phyloP scores from a whole-genome alignment of 2,329 filamentous ascomycete genomes.

The Stemphylium vesicarium region DNA sequence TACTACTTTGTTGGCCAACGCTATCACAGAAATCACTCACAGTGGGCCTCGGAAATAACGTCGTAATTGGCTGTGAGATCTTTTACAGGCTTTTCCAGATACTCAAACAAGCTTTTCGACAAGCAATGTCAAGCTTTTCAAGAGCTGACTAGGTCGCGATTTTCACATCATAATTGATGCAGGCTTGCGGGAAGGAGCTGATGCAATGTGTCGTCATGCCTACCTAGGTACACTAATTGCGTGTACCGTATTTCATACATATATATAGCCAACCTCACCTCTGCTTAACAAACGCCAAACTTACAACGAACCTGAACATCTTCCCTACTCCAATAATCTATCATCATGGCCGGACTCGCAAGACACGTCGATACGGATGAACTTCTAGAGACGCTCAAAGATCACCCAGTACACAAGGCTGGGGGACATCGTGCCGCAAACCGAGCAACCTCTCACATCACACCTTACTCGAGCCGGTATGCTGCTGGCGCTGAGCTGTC shows the following conservation, averaged over 20 bases:
- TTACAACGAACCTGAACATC: not conserved
- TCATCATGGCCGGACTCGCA: conserved; percentile 57
- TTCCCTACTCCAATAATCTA: not conserved
- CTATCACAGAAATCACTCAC: not conserved
- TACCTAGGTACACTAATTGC: not conserved
- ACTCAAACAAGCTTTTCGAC: conserved; percentile 37
- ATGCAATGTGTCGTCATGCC: conserved; percentile 21
- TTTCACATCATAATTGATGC: not conserved
- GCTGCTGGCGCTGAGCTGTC: conserved; percentile 62
- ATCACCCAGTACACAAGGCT: conserved; percentile 51
- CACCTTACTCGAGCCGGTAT: conserved; percentile 65
- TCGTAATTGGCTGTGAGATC: not conserved
- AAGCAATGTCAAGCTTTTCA: conserved; percentile 2
- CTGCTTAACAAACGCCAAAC: not conserved
- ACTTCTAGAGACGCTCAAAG: conserved; percentile 61
- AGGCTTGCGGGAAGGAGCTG: conserved; percentile 1
- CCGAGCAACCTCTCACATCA: conserved; percentile 57
- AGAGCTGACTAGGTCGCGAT: not conserved
- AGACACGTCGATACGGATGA: conserved; percentile 60
- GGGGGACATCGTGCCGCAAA: conserved; percentile 44
- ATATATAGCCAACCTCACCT: not conserved
- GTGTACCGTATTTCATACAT: not conserved
- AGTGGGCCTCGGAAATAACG: not conserved
- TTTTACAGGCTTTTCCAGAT: not conserved
- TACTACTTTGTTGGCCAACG: not conserved